These are phyloP conservation scores for Macrophomina tecta DNA, from an alignment of 2,329 filamentous ascomycete species.

Conservation along the genomic window DNA sequence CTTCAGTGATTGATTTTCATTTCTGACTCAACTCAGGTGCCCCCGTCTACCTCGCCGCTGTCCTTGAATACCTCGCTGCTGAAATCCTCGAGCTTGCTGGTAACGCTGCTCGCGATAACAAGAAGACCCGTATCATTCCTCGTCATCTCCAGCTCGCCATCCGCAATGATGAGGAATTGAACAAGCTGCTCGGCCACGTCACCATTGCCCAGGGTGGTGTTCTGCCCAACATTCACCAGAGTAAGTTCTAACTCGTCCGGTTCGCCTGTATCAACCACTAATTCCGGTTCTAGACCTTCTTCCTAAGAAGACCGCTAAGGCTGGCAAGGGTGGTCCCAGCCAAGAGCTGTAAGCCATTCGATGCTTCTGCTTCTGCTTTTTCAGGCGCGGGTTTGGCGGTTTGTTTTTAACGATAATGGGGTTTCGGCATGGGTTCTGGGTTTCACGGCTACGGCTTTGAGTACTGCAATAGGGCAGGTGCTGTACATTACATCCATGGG, in stretches of 20 bases:
- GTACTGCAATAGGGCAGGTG: slow-evolving; percentile 48
- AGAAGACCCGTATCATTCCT: slow-evolving; percentile 99
- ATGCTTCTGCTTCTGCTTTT: slow-evolving; percentile 42
- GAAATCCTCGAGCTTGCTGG: slow-evolving; percentile 99
- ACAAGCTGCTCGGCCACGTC: slow-evolving; percentile 96
- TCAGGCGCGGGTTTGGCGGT: slow-evolving; percentile 57
- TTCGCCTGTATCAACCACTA: slow-evolving; percentile 41
- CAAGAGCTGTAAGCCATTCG: slow-evolving; percentile 80
- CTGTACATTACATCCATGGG: slow-evolving; percentile 68
- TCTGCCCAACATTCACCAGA: slow-evolving; percentile 95
- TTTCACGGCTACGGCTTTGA: slow-evolving; percentile 54
- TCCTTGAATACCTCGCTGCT: slow-evolving; percentile 97
- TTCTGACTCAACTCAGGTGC: slow-evolving; percentile 61
- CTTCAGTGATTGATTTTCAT: neutral
- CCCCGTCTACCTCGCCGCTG: slow-evolving; percentile 94
- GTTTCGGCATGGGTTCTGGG: slow-evolving; percentile 69
- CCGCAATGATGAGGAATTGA: slow-evolving; percentile 99
- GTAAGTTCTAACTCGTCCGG: slow-evolving; percentile 63
- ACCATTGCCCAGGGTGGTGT: slow-evolving; percentile 98
- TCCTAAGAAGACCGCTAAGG: slow-evolving; percentile 98
- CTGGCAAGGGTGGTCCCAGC: slow-evolving; percentile 81
- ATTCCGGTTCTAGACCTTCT: slow-evolving; percentile 76
- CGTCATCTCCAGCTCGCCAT: slow-evolving; percentile 99
- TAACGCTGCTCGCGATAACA: slow-evolving; percentile 99
- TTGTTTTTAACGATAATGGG: slow-evolving; percentile 79